Base-by-base conservation (phyloP, 805 yeast genomes). In the Kluyveromyces wickerhamii region DNA sequence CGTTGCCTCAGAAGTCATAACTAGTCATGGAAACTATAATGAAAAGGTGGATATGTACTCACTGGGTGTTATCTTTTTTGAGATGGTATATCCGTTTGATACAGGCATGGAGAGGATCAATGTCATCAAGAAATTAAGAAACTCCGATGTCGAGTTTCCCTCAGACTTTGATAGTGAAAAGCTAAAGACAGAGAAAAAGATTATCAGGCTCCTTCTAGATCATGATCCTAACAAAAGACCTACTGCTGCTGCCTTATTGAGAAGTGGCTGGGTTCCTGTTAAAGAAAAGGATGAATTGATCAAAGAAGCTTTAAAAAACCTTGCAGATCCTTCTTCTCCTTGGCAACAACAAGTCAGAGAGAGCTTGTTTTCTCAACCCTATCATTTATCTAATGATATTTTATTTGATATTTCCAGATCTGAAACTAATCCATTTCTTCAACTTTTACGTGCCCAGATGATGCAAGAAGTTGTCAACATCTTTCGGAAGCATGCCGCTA, bases 1-100 rank as follows among this genome's bases (percentile, higher is more conserved):
- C 52, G 92, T 89, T 29, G 98, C 98, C 0, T 74, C 75, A 12
- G 98, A 92, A 53, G 89, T 89, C 0, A 65, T 83, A 6, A 66
- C 71, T 12, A 92, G 92, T 1, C 67, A 65, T 28, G 79, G 79
- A 3, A 65, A 71, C n/a, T 92, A 92, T 54, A 79, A 89, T 52
- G 95, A 84, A 43, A 92, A 92, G 47, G 94, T 92, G 24, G 99
- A 92, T 55, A 79, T 92, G 82, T 92, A 87, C 54, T 87, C 98
- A 0, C 61, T 92, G 26, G 99, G 99, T 3, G 76, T 92, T 22
- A 92, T 92, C 1, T 86, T 92, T 52, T 92, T 92, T 55, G 98
- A 92, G 54, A 92, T 92, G 98, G 72, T 86, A 19, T 86, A 78
- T 53, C 68, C 79, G 1, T 67, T 89, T 48, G 67, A 69, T n/a